Percentiles rank a stretch among this genome's conserved stretches.
These are phyloP conservation scores for Flueggea neowawraea DNA, from an alignment of 441 rosid species.

Conservation along the genomic window DNA sequence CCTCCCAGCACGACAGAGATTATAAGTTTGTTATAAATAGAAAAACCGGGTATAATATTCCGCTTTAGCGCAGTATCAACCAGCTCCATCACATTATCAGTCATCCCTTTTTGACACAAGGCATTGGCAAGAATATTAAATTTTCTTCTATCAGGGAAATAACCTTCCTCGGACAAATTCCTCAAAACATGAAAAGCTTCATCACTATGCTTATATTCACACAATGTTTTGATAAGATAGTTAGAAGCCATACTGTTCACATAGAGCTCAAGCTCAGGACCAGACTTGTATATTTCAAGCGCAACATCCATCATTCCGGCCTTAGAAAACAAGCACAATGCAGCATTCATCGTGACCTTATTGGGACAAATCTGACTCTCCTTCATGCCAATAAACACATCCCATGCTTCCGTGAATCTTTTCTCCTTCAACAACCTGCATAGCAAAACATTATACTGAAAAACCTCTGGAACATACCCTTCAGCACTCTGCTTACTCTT, in stretches of 20 bases:
- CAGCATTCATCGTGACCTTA: slow-evolving; percentile 55
- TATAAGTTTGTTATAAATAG: slow-evolving; percentile 41
- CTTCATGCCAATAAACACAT: slow-evolving; percentile 70
- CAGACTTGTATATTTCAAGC: slow-evolving; percentile 53
- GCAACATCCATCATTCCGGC: slow-evolving; percentile 82
- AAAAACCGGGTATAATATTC: slow-evolving; percentile 36
- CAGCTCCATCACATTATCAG: slow-evolving; percentile 66
- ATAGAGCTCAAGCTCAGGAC: slow-evolving; percentile 52
- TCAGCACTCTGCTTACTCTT: slow-evolving; percentile 41
- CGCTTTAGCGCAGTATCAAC: slow-evolving; percentile 34
- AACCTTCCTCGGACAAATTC: slow-evolving; percentile 47
- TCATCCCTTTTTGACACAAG: slow-evolving; percentile 57
- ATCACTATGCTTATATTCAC: slow-evolving; percentile 37
- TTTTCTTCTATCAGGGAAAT: slow-evolving; percentile 50
- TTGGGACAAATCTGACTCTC: slow-evolving; percentile 51
- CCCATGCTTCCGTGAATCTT: slow-evolving; percentile 48
- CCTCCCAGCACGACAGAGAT: slow-evolving; percentile 48
- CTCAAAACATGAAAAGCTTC: slow-evolving; percentile 58
- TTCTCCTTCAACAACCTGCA: slow-evolving; percentile 52
- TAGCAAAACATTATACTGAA: slow-evolving; percentile 53
- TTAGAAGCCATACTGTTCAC: slow-evolving; percentile 45
- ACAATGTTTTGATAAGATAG: slow-evolving; percentile 64
- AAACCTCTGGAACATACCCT: slow-evolving; percentile 55
- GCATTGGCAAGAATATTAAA: slow-evolving; percentile 52
- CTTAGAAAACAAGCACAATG: slow-evolving; percentile 82